These are phyloP conservation scores for Metschnikowia vanudenii DNA, from an alignment of 805 yeast genomes.

Conservation along the genomic window DNA sequence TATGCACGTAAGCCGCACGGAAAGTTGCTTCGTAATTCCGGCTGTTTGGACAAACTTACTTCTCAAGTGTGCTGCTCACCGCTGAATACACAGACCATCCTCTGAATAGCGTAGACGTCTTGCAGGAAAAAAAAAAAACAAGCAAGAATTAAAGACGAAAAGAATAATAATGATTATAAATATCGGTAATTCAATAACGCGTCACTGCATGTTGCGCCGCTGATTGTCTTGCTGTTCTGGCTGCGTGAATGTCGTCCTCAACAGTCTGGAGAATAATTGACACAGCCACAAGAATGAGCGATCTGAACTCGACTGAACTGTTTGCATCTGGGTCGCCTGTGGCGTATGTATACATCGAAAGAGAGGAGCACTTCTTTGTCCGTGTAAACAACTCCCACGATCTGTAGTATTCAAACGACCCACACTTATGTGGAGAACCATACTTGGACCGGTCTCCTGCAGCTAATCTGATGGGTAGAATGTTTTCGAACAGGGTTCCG, in stretches of 20 bases:
- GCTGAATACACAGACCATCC: too few species aligned
- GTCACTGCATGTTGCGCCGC: too few species aligned
- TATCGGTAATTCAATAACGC: too few species aligned
- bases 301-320: slow-evolving; percentile 8
- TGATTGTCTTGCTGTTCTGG: background rate
- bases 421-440: slow-evolving; percentile 9
- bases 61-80: too few species aligned
- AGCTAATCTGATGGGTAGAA: slow-evolving; percentile 5
- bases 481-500: slow-evolving; percentile 5
- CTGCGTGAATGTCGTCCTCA: slow-evolving; percentile 9
- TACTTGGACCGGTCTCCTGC: slow-evolving; percentile 7
- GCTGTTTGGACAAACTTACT: background rate
- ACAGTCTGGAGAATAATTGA: slow-evolving; percentile 11
- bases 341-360: slow-evolving; percentile 10
- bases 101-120: too few species aligned
- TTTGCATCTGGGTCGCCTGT: slow-evolving; percentile 9
- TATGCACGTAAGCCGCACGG: background rate
- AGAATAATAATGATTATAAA: too few species aligned
- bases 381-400: slow-evolving; percentile 14
- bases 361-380: slow-evolving; percentile 9
- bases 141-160: too few species aligned
- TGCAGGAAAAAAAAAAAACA: too few species aligned
- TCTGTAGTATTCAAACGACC: slow-evolving; percentile 9
- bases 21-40: background rate
- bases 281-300: slow-evolving; percentile 7